phyloP scores from a whole-genome alignment of 1,139 yeast genomes.

The Yamadazyma sp. region DNA sequence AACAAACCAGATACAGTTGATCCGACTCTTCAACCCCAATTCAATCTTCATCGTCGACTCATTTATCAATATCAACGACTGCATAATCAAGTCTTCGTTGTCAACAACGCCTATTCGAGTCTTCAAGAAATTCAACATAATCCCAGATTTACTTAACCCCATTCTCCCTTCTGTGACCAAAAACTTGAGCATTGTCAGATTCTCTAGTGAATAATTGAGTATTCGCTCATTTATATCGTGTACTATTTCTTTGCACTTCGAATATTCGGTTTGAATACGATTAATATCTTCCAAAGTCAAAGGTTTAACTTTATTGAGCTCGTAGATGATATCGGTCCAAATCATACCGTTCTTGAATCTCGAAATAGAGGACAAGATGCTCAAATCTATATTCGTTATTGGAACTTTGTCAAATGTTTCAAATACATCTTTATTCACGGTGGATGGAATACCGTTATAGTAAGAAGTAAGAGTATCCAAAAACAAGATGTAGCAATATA shows the following conservation, averaged over 20 bases:
- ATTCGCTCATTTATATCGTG: not conserved
- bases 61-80: constrained; percentile 1
- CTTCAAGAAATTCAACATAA: constrained; percentile 1
- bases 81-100: not conserved
- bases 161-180: constrained; percentile 3
- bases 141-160: constrained; percentile 1
- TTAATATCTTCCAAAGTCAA: not conserved
- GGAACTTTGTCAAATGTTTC: constrained; percentile 1
- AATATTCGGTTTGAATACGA: not conserved
- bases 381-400: not conserved
- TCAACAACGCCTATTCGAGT: not conserved
- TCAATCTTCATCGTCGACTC: constrained; percentile 3
- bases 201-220: not conserved
- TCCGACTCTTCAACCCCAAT: not conserved
- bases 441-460: constrained; percentile 2
- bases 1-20: constrained; percentile 1
- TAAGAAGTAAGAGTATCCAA: constrained; percentile 3
- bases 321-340: constrained; percentile 2
- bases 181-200: constrained; percentile 1
- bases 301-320: constrained; percentile 2
- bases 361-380: not conserved
- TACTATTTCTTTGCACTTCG: not conserved
- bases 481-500: constrained; percentile 1
- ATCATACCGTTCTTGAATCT: constrained; percentile 4
- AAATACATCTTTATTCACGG: constrained; percentile 1